Conservation (phyloP, 805 yeast species). For the Myxozyma nipponensis region DNA sequence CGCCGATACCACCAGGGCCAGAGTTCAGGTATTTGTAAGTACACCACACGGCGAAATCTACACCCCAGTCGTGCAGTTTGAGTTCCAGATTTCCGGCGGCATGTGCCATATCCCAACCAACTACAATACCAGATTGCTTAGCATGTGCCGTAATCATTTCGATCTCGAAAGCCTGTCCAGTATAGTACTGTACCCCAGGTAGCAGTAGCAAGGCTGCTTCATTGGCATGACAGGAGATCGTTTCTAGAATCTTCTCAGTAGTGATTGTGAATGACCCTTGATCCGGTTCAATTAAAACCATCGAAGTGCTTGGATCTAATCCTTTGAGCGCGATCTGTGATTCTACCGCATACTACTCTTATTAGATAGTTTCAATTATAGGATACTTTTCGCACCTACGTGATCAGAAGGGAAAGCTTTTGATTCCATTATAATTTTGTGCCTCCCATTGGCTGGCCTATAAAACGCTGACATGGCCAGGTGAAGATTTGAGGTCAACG, state of each 20-base stretch:
- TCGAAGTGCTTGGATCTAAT: slow-evolving; percentile 47
- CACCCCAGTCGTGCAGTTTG: slow-evolving; percentile 77
- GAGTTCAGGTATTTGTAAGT: slow-evolving; percentile 85
- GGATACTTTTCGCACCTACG: slow-evolving; percentile 5
- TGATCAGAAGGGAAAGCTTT: slow-evolving; percentile 91
- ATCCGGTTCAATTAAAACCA: slow-evolving; percentile 64
- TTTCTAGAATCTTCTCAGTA: slow-evolving; percentile 58
- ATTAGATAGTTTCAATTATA: neutral
- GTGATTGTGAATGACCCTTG: slow-evolving; percentile 52
- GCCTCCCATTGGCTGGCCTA: slow-evolving; percentile 51
- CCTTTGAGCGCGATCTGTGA: slow-evolving; percentile 67
- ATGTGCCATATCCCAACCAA: slow-evolving; percentile 95
- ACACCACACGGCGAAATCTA: slow-evolving; percentile 94
- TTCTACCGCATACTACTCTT: slow-evolving; percentile 58
- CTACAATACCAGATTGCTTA: slow-evolving; percentile 48
- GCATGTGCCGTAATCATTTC: slow-evolving; percentile 62
- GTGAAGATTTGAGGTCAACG: slow-evolving; percentile 78
- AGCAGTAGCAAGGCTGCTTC: slow-evolving; percentile 70
- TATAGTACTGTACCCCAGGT: slow-evolving; percentile 87
- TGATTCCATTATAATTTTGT: slow-evolving; percentile 76
- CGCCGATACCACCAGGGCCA: slow-evolving; percentile 94
- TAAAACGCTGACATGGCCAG: slow-evolving; percentile 70
- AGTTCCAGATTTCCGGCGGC: slow-evolving; percentile 85
- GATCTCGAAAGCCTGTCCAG: slow-evolving; percentile 85
- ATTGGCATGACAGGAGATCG: slow-evolving; percentile 54